Evolutionary conservation across 2,329 filamentous ascomycete species (phyloP), one percentile per base, ranked within the genome.

Genomic region (Alternaria sp.): DNA sequence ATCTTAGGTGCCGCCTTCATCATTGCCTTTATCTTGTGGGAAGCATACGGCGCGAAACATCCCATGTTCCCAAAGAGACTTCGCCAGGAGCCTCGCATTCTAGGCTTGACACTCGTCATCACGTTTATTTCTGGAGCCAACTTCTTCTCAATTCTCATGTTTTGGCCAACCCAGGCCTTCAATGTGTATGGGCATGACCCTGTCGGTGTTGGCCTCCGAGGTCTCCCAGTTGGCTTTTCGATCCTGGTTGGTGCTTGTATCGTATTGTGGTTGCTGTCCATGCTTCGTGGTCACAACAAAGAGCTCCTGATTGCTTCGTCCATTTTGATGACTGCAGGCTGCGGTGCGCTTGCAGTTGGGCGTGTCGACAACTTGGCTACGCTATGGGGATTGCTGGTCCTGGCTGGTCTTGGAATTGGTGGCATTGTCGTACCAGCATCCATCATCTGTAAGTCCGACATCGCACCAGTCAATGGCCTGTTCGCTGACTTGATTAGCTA

Each of bases 401-500:
- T 90, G 5, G 87, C 87, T 4, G 86, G 87, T 7, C 76, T 91
- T 3, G 89, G 88, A 7, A 88, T 91, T 20, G 89, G 88, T 12
- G 89, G 87, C 0, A 89, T 91, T 44, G 85, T 91, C 12, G 86
- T 91, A 7, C 89, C 88, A 1, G 86, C 87, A 2, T 88, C 86
- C 1, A 88, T 91, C 62, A 88, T 91, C n/a, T 68, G 63, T 65
- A 61, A 61, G 65, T 59, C 28, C 38, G 8, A 3, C 12, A 3
- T 18, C 22, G 14, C n/a, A 18, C 14, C 14, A 2, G 6, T 48
- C 22, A 12, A 14, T 6, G 5, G 38, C 54, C 16, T 8, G 38
- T 2, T 34, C 14, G 4, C 65, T 67, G 11, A 67, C 8, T 14
- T 16, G 7, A 5, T 8, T 9, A 66, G 86, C 87, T 4, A 89